phyloP scores from a whole-genome alignment of 345 rosid species.

The Microthlaspi erraticum region DNA sequence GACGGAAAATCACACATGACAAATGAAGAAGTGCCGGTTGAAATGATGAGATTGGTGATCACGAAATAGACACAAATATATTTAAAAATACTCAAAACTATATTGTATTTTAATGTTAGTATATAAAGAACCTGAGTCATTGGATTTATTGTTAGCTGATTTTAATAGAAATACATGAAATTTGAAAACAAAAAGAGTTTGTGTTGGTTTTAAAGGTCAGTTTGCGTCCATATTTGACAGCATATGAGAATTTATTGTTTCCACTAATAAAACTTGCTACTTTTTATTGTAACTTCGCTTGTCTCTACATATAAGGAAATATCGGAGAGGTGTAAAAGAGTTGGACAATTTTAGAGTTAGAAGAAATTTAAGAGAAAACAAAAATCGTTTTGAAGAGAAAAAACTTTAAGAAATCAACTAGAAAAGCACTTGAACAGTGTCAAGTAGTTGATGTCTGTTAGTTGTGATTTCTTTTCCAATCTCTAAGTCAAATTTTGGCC shows the following conservation, averaged over 20 bases:
- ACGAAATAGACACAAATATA: neutral
- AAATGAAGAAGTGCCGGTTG: slow-evolving; percentile 1
- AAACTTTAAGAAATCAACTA: slow-evolving; percentile 1
- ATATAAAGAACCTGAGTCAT: neutral
- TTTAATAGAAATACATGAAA: neutral
- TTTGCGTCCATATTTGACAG: neutral
- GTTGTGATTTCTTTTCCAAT: too few species aligned
- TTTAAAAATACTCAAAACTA: neutral
- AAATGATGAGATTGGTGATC: slow-evolving; percentile 6
- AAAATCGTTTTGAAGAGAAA: neutral
- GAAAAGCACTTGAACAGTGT: neutral
- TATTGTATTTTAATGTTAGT: neutral
- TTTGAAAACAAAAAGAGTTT: neutral
- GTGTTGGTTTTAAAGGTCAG: neutral
- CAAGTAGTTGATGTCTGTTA: too few species aligned
- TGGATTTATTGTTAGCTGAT: slow-evolving; percentile 10
- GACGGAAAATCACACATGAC: slow-evolving; percentile 13
- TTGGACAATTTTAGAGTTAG: neutral
- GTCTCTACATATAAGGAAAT: neutral
- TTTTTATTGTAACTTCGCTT: slow-evolving; percentile 1
- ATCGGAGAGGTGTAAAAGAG: neutral
- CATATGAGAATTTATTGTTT: slow-evolving; percentile 2
- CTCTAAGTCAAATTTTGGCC: too few species aligned
- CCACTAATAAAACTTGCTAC: neutral
- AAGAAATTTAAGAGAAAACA: neutral